Percentiles rank a stretch among this genome's conserved stretches.
These are phyloP conservation scores for Taiozyma sp. DNA, from an alignment of 1,139 yeast species.

Conservation along the genomic window DNA sequence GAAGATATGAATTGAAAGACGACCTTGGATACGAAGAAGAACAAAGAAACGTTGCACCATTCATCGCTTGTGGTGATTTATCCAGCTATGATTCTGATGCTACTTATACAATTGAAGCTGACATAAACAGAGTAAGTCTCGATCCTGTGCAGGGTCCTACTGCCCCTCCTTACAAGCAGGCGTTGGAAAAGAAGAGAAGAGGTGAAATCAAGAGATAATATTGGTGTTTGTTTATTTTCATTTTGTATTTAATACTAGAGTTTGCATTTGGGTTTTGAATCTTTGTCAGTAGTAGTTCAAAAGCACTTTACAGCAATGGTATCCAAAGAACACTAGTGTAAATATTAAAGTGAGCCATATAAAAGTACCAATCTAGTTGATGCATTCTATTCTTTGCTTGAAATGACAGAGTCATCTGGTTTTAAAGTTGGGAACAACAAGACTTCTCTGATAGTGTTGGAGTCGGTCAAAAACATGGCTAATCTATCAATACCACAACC, in stretches of 20 bases:
- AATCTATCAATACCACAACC: slow-evolving; percentile 99
- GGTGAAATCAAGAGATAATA: slow-evolving; percentile 40
- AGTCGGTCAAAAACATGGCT: slow-evolving; percentile 96
- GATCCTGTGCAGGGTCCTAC: slow-evolving; percentile 95
- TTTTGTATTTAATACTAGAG: neutral
- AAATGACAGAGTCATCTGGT: slow-evolving; percentile 56
- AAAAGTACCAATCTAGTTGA: neutral
- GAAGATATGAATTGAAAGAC: slow-evolving; percentile 40
- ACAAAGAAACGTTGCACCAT: slow-evolving; percentile 75
- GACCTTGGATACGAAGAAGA: slow-evolving; percentile 44
- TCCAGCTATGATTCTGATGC: slow-evolving; percentile 91
- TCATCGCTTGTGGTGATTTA: slow-evolving; percentile 91
- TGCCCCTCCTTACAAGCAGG: slow-evolving; percentile 93
- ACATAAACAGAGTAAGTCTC: slow-evolving; percentile 39
- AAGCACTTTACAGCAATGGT: too few species aligned
- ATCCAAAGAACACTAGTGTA: neutral
- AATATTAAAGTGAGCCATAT: neutral
- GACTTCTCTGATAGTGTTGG: slow-evolving; percentile 97
- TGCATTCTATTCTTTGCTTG: slow-evolving; percentile 7
- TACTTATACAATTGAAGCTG: slow-evolving; percentile 64
- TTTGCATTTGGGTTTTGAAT: neutral
- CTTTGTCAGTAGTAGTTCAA: neutral
- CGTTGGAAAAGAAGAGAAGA: slow-evolving; percentile 78
- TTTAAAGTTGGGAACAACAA: slow-evolving; percentile 97
- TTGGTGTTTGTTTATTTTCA: neutral